Evolutionary conservation across 495 filamentous ascomycete species (phyloP), one percentile per base, ranked within the genome.

Genomic region (Aspergillus heteromorphus): DNA sequence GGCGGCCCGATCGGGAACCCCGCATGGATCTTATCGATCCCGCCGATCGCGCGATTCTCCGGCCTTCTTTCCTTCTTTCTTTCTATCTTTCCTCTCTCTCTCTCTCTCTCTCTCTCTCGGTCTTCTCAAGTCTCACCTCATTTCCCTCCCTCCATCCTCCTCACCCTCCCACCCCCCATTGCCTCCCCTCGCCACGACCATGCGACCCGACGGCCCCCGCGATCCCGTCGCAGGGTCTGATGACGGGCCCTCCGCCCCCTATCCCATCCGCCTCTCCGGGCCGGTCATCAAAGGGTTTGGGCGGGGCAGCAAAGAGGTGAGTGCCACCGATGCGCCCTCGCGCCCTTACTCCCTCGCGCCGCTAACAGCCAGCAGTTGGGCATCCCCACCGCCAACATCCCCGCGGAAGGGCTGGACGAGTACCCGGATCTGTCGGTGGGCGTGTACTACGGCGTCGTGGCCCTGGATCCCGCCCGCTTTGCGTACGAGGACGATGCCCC

Each of bases 331-430:
- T 19, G n/a, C 4, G 13, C 9, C 10, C 18, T 27, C 17, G 13
- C 25, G 1, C 36, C 41, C 8, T 31, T 38, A 40, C n/a, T 19
- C 17, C 19, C 8, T n/a, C 20, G 10, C 11, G 25, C 27, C 7
- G 34, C 34, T 38, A 27, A 29, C n/a, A 14, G 21, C 19, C 25
- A 25, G 30, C 60, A 89, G 79, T 85, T 98, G 54, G 91, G 92
- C 52, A 97, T 97, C 70, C 93, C 93, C 2, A 98, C 93, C 0
- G 93, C 93, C 62, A 98, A 98, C 74, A 92, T 98, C 58, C 91
- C 93, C 38, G 78, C 95, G 52, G 84, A 86, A 51, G 83, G 83
- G 8, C 71, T 88, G 31, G 83, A 85, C 16, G 91, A 89, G 64
- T 82, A 95, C 64, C 74, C 80, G 8, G 77, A 82, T 49, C 74